A percentile compares a stretch with the other conserved stretches of the same genome.
Evolutionary conservation across 2,329 filamentous ascomycete species (phyloP).

Genomic region (Microascus cirrosus): DNA sequence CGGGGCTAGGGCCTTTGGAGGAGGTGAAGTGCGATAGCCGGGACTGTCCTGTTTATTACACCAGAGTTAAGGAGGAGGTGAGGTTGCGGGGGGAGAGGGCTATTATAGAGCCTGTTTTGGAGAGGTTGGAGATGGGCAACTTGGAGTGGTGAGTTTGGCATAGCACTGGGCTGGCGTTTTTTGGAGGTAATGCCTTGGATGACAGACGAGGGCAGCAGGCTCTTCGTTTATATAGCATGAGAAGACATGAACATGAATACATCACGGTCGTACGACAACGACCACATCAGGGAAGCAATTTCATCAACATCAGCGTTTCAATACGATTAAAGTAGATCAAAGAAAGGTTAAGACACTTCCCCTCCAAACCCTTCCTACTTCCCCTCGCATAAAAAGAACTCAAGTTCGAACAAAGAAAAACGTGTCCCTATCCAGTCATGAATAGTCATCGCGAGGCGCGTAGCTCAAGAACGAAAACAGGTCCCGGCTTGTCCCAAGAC

Average conservation of each 20-base stretch:
- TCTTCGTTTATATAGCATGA: neutral
- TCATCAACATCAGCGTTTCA: neutral
- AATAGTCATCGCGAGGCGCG: neutral
- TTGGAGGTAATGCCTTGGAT: neutral
- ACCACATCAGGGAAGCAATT: neutral
- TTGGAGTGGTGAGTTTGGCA: neutral
- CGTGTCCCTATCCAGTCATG: neutral
- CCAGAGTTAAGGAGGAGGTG: conserved; percentile 51
- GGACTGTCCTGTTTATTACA: conserved; percentile 90
- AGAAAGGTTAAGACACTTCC: neutral
- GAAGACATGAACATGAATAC: neutral
- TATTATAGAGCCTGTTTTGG: neutral
- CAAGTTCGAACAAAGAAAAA: neutral
- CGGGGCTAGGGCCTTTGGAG: conserved; percentile 60
- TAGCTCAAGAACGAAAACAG: neutral
- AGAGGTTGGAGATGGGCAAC: conserved; percentile 7
- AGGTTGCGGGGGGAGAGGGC: conserved; percentile 26
- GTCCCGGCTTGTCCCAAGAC: neutral
- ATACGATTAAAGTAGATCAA: neutral
- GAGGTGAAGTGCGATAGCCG: conserved; percentile 79
- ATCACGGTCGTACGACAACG: neutral
- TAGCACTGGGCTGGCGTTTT: neutral
- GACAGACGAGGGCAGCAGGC: neutral
- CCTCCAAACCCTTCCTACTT: neutral
- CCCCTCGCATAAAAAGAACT: neutral